A percentile compares a stretch with the other conserved stretches of the same genome.
Conservation (phyloP, 305 asterid genomes). For the Striga hermonthica region DNA sequence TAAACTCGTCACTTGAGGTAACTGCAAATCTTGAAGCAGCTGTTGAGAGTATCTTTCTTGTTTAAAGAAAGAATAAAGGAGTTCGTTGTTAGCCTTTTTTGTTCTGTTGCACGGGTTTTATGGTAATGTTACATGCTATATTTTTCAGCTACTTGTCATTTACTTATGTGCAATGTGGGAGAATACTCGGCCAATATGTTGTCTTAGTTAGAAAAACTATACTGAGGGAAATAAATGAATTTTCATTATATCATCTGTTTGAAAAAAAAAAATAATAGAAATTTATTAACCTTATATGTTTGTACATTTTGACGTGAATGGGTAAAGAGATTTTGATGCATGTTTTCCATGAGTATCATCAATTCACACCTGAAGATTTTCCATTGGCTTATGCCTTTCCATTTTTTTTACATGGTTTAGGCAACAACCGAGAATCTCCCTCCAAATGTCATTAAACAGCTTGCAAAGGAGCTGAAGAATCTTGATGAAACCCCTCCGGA, state of each 20-base stretch:
- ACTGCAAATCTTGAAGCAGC: slow-evolving; percentile 15
- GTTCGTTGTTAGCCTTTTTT: slow-evolving; percentile 14
- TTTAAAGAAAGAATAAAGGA: slow-evolving; percentile 12
- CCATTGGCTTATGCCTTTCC: not conserved
- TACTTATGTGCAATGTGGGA: not conserved
- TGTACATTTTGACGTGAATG: not conserved
- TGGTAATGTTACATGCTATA: slow-evolving; percentile 36
- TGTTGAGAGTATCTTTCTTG: slow-evolving; percentile 16
- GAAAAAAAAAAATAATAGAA: not conserved
- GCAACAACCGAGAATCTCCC: slow-evolving; percentile 95
- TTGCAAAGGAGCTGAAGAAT: slow-evolving; percentile 92
- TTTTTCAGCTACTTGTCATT: not conserved
- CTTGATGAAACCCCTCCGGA: slow-evolving; percentile 92
- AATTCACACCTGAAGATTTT: too few relatives aligned
- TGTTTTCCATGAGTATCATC: too few relatives aligned
- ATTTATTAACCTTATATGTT: not conserved
- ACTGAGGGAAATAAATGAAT: not conserved
- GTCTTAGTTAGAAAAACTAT: not conserved
- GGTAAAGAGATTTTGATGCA: too few relatives aligned
- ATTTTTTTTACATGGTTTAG: slow-evolving; percentile 36
- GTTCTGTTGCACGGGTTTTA: slow-evolving; percentile 25
- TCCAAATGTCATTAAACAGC: slow-evolving; percentile 84
- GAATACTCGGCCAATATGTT: not conserved
- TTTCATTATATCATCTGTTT: not conserved
- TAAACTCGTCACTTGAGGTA: not conserved